Evolutionary conservation across 2,329 filamentous ascomycete species (phyloP).

Genomic region (Dichotomopilus funicola): DNA sequence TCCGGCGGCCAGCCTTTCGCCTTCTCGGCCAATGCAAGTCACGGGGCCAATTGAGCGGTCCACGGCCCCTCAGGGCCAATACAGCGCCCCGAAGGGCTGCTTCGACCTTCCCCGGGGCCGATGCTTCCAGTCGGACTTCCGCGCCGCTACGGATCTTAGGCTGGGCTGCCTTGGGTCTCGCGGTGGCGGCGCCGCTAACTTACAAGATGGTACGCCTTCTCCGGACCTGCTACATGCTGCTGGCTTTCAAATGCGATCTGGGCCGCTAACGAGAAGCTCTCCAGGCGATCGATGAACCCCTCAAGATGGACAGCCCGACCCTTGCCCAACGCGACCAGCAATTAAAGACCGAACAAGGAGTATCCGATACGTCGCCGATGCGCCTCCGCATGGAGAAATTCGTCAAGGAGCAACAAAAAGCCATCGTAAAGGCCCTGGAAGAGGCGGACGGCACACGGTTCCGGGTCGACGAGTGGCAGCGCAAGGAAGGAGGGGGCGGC

Average conservation of each 20-base stretch:
- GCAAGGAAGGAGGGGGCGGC: conserved; percentile 83
- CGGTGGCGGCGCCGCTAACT: conserved; percentile 45
- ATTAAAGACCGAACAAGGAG: conserved; percentile 68
- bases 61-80: neutral
- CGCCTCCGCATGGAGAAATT: conserved; percentile 95
- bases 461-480: conserved; percentile 76
- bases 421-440: conserved; percentile 78
- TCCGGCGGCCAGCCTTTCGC: conserved; percentile 18
- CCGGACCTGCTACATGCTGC: neutral
- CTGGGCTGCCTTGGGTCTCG: conserved; percentile 39
- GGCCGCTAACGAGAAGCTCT: conserved; percentile 9
- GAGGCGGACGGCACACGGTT: conserved; percentile 79
- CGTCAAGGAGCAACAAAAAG: conserved; percentile 85
- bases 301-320: conserved; percentile 54
- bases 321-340: conserved; percentile 82
- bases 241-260: neutral
- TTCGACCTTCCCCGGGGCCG: conserved; percentile 14
- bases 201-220: conserved; percentile 50
- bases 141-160: conserved; percentile 18
- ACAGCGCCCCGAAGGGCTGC: conserved; percentile 13
- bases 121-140: conserved; percentile 5
- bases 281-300: conserved; percentile 38
- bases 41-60: conserved; percentile 16
- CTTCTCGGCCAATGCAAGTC: conserved; percentile 23
- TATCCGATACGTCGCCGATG: conserved; percentile 81